These are phyloP conservation scores for Phlyctochytrium arcticum DNA, from an alignment of 192 early-diverging fungal genomes.

Conservation along the genomic window DNA sequence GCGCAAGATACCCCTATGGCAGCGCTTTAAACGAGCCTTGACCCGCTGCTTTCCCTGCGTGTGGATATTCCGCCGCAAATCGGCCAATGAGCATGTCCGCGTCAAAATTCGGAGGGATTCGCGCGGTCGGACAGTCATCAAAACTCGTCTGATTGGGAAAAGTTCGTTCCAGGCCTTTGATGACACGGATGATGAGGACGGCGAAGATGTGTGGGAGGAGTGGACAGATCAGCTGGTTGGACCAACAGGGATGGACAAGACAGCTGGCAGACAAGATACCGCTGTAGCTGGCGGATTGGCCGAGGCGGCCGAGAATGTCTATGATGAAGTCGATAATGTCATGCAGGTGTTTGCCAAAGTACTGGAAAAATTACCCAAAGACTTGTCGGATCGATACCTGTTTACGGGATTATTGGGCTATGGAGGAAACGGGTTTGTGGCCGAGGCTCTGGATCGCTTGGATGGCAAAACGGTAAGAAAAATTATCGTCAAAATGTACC, in stretches of 20 bases:
- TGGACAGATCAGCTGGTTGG: neutral
- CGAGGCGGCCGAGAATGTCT: neutral
- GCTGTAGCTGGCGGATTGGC: conserved; percentile 9
- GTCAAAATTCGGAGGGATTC: conserved; percentile 15
- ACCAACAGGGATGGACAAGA: neutral
- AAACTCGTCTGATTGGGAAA: conserved; percentile 4
- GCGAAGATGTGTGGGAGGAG: neutral
- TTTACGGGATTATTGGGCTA: conserved; percentile 29
- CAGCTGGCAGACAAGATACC: neutral
- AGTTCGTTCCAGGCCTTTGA: conserved; percentile 1
- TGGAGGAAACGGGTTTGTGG: conserved; percentile 34
- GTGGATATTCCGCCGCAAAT: neutral
- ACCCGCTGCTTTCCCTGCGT: conserved; percentile 3
- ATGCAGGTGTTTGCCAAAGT: conserved; percentile 22
- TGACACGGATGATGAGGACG: conserved; percentile 10
- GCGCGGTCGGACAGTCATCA: conserved; percentile 19
- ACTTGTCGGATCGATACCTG: conserved; percentile 16
- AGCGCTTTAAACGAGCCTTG: neutral
- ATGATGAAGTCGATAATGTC: conserved; percentile 25
- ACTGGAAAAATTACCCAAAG: conserved; percentile 14
- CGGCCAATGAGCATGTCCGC: conserved; percentile 18
- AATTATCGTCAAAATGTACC: neutral
- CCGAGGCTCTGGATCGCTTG: conserved; percentile 15
- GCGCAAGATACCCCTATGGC: conserved; percentile 3
- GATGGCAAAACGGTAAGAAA: conserved; percentile 10